Percentiles rank a stretch among this genome's conserved stretches.
Evolutionary conservation across 805 yeast genomes (phyloP).

Genomic region (Candida suzukii): DNA sequence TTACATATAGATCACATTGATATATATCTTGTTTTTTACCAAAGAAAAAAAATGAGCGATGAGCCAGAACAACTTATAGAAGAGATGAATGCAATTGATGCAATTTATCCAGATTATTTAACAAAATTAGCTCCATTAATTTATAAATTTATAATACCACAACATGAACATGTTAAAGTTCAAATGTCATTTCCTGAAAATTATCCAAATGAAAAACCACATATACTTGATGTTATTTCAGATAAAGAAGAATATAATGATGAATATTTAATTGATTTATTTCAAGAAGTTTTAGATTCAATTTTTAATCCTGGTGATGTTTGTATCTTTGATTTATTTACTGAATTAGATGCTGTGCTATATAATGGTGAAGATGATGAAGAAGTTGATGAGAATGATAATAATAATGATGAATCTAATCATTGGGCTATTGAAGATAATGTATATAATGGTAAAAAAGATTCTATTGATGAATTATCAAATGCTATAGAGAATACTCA

Average conservation of each 20-base stretch:
- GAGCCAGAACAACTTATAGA: constrained; percentile 50
- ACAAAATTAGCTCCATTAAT: constrained; percentile 30
- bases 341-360: constrained; percentile 55
- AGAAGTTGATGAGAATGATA: constrained; percentile 11
- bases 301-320: constrained; percentile 59
- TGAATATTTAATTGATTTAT: constrained; percentile 38
- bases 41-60: not conserved
- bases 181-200: constrained; percentile 62
- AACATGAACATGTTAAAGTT: constrained; percentile 52
- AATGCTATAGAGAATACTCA: not conserved
- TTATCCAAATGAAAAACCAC: constrained; percentile 67
- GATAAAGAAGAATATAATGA: constrained; percentile 24
- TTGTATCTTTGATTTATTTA: constrained; percentile 70
- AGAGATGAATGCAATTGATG: constrained; percentile 77
- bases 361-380: constrained; percentile 27
- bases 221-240: constrained; percentile 45
- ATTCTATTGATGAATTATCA: constrained; percentile 1
- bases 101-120: constrained; percentile 72
- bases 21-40: not conserved
- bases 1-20: not conserved
- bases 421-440: constrained; percentile 14
- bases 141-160: constrained; percentile 49
- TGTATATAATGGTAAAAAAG: constrained; percentile 2
- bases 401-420: constrained; percentile 16
- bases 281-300: constrained; percentile 45